Base-by-base conservation (phyloP, 768 basidiomycete species). In the Sarcomyxa edulis region DNA sequence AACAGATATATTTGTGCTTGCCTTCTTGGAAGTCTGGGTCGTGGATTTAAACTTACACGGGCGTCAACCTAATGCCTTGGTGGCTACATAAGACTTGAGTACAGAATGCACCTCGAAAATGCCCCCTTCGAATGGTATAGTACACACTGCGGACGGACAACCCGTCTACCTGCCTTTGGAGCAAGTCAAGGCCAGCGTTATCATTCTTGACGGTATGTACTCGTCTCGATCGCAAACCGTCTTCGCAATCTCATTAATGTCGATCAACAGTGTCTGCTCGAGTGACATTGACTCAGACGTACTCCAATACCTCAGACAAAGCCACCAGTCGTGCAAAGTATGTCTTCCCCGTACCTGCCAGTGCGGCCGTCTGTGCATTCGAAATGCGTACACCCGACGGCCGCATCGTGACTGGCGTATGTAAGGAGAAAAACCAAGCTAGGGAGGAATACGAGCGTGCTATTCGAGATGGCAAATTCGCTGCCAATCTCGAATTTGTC, bases 321-420 rank as follows among this genome's bases (percentile, higher is more conserved):
- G 49, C 63, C 1, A 76, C 74, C 0, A 51, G 54, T 27, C 59
- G 68, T 32, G 74, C 71, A 19, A 65, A 72, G 22, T 82, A 79
- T 51, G 61, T 68, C 26, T 81, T 82, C 45, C 78, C 79, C 7
- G 64, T 81, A 5, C 81, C 79, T 0, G 71, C 68, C 1, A 61
- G 59, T 21, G 72, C 71, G 0, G 76, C 75, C 0, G 64, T 79
- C 6, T 79, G 75, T 42, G 68, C 66, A 0, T 82, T 82, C 47
- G 57, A 67, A 23, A 66, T 79, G 53, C 59, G 58, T 26, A 59
- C 64, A 8, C 60, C 63, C 10, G 66, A 76, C 42, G 70, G 66
- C 6, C 54, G 64, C 0, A 46, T 60, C 4, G 52, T 81, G 3
- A 44, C 53, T 7, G 79, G 74, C 4, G 51, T 68, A 11, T 66